phyloP scores from a whole-genome alignment of 148 eudicot genomes.

The Chenopodium suecicum region DNA sequence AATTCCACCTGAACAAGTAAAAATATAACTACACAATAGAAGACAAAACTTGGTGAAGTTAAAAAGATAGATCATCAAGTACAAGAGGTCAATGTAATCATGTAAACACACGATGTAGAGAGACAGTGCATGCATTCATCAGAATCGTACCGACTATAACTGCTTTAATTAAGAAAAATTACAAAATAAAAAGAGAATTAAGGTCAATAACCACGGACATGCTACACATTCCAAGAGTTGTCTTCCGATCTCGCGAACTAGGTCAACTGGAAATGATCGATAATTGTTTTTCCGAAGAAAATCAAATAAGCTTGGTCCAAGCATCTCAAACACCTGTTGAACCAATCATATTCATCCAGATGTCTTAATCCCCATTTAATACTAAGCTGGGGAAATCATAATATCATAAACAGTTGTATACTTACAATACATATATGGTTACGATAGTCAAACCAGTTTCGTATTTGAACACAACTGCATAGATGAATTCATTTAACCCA shows the following conservation, averaged over 20 bases:
- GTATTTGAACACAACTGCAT: constrained; percentile 99
- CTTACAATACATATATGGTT: constrained; percentile 99
- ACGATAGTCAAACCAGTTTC: constrained; percentile 99
- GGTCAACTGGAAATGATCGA: constrained; percentile 97
- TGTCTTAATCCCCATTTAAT: constrained; percentile 58
- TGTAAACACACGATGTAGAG: not conserved
- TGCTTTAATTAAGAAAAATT: not conserved
- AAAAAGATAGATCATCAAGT: constrained; percentile 6
- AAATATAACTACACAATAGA: not conserved
- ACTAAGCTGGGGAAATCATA: constrained; percentile 50
- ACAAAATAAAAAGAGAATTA: constrained; percentile 11
- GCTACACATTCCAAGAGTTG: constrained; percentile 98
- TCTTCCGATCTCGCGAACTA: constrained; percentile 96
- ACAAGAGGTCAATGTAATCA: not conserved
- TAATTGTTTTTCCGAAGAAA: constrained; percentile 99
- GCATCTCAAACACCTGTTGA: constrained; percentile 99
- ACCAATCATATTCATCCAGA: constrained; percentile 65
- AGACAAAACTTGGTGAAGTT: not conserved
- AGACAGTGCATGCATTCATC: not conserved
- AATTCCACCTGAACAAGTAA: not conserved
- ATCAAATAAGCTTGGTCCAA: constrained; percentile 99
- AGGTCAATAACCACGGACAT: constrained; percentile 77
- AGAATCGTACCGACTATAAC: not conserved
- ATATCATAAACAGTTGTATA: constrained; percentile 44
- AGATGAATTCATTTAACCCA: constrained; percentile 56